Evolutionary conservation across 768 basidiomycete species (phyloP).

Genomic region (Artomyces pyxidatus): DNA sequence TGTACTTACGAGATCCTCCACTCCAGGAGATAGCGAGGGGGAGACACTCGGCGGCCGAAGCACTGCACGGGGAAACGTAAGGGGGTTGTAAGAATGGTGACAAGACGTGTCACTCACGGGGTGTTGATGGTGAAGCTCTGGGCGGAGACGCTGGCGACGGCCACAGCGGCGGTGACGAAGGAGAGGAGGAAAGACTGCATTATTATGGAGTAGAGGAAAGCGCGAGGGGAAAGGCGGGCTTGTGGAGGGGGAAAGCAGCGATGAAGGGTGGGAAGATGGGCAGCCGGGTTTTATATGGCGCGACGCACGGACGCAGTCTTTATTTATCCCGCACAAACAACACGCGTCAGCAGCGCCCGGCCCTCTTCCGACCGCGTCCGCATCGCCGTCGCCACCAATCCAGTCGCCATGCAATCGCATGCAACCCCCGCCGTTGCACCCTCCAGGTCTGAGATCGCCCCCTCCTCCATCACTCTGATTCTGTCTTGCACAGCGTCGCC

Average conservation of each 20-base stretch:
- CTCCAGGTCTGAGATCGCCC: background rate
- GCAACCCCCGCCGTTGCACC: background rate
- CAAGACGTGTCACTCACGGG: slow-evolving; percentile 42
- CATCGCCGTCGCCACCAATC: too few species aligned
- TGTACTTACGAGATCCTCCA: slow-evolving; percentile 47
- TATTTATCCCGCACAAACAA: too few species aligned
- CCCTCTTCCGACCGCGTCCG: slow-evolving; percentile 1
- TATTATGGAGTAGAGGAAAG: slow-evolving; percentile 20
- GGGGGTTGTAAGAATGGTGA: background rate
- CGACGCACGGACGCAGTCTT: slow-evolving; percentile 3
- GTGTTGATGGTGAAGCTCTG: slow-evolving; percentile 54
- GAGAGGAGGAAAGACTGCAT: slow-evolving; percentile 41
- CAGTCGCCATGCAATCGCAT: background rate
- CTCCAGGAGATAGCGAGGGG: slow-evolving; percentile 46
- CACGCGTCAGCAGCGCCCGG: too few species aligned
- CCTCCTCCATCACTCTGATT: too few species aligned
- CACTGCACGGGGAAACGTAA: slow-evolving; percentile 25
- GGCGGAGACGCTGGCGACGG: slow-evolving; percentile 35
- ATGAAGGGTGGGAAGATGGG: slow-evolving; percentile 14
- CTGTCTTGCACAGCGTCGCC: too few species aligned
- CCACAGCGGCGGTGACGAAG: slow-evolving; percentile 32
- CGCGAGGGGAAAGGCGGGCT: slow-evolving; percentile 21
- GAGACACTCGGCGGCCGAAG: slow-evolving; percentile 42
- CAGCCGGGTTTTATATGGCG: slow-evolving; percentile 6
- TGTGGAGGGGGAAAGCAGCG: slow-evolving; percentile 19